Evolutionary conservation across 2,329 filamentous ascomycete genomes (phyloP), one percentile per base, ranked within the genome.

Genomic region (Fusarium sp.): DNA sequence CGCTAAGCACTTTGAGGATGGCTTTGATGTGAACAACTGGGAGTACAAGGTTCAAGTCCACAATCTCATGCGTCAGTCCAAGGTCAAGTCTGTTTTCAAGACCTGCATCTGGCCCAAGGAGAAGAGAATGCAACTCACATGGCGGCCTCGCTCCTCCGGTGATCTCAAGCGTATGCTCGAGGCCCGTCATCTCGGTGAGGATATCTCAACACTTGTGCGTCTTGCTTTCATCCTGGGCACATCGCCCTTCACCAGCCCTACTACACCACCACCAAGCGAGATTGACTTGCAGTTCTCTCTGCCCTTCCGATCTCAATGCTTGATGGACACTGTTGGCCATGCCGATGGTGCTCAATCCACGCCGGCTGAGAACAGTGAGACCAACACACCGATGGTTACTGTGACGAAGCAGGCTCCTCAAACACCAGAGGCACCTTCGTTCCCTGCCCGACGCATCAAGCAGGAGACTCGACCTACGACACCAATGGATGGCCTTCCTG

Each of bases 41-140:
- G 82, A 85, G 59, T 85, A 85, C 74, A 81, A 80, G 54, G 78
- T 82, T 16, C 82, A 84, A 70, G 75, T 85, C 45, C 84, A 85
- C 67, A 85, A 85, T 68, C 77, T 85, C 26, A 81, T 85, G 78
- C 79, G 84, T 47, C 84, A 85, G 67, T 77, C 80, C 26, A 81
- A 81, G 61, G 80, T 85, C 54, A 85, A 85, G 78, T 78, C 80
- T 16, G 81, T 82, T 42, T 85, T 83, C 83, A 85, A 85, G 78
- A 83, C 81, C 20, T 83, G 83, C 61, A 83, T 84, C 60, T 85
- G 83, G 83, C 82, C 83, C 44, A 85, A 85, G 78, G 82, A 83
- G 65, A 82, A 83, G 65, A 79, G 84, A 10, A 80, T 80, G 65
- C 78, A 81, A 30, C 79, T 85, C 16, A 78, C 78, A 47, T 85